Percentiles rank a stretch among this genome's conserved stretches.
Conservation (phyloP, 2,329 filamentous ascomycete genomes). For the Bimuria novae-zelandiae region DNA sequence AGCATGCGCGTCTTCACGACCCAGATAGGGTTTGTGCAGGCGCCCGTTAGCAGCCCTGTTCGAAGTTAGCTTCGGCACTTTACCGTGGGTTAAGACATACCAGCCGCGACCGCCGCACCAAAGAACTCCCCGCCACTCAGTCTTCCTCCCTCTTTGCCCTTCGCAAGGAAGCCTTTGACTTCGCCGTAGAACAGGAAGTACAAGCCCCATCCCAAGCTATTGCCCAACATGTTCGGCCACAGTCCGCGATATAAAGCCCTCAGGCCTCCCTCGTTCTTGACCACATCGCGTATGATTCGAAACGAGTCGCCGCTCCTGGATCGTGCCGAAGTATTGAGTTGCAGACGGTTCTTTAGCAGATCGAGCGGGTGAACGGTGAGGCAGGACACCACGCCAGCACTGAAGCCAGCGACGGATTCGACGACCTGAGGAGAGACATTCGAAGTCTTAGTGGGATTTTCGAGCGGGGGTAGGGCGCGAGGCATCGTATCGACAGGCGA, state of each 20-base stretch:
- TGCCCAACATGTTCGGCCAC: slow-evolving; percentile 87
- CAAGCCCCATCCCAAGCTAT: slow-evolving; percentile 85
- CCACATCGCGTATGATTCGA: slow-evolving; percentile 58
- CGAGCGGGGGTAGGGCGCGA: slow-evolving; percentile 55
- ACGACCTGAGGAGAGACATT: slow-evolving; percentile 69
- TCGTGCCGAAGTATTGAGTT: slow-evolving; percentile 56
- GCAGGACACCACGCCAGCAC: slow-evolving; percentile 84
- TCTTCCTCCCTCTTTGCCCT: slow-evolving; percentile 45
- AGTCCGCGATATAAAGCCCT: slow-evolving; percentile 85
- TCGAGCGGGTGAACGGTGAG: slow-evolving; percentile 90
- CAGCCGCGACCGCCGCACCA: slow-evolving; percentile 68
- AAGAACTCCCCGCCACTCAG: slow-evolving; percentile 77
- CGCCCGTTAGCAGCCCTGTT: slow-evolving; percentile 71
- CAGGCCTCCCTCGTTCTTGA: slow-evolving; percentile 60
- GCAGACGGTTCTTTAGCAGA: slow-evolving; percentile 93
- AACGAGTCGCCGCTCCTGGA: slow-evolving; percentile 58
- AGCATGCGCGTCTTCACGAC: slow-evolving; percentile 98
- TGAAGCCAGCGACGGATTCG: slow-evolving; percentile 88
- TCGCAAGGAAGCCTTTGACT: slow-evolving; percentile 60
- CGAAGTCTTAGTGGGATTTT: slow-evolving; percentile 43
- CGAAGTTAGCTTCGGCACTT: slow-evolving; percentile 15
- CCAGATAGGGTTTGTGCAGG: slow-evolving; percentile 94
- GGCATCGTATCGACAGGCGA: slow-evolving; percentile 51
- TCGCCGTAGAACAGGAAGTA: slow-evolving; percentile 82
- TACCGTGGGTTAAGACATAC: slow-evolving; percentile 42